A percentile compares a stretch with the other conserved stretches of the same genome.
Evolutionary conservation across 2,329 filamentous ascomycete species (phyloP).

Genomic region (Akanthomyces dipterigenus): DNA sequence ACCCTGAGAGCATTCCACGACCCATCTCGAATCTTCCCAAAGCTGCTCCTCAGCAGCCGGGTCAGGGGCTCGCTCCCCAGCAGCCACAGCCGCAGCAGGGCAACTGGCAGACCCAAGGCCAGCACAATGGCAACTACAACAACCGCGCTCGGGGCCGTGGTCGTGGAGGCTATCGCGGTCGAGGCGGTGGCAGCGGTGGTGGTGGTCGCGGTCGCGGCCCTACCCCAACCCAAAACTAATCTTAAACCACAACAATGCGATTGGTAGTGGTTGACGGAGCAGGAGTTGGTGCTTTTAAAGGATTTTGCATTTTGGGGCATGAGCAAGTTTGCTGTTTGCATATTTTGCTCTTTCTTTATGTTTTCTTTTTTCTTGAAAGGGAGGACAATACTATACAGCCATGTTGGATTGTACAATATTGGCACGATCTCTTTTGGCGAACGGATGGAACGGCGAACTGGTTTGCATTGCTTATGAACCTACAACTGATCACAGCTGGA

Average conservation of each 20-base stretch:
- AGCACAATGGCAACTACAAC: conserved; percentile 30
- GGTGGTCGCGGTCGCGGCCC: conserved; percentile 25
- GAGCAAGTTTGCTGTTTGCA: conserved; percentile 13
- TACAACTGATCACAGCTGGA: conserved; percentile 16
- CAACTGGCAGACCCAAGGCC: conserved; percentile 36
- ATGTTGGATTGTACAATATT: conserved; percentile 38
- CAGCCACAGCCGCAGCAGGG: conserved; percentile 26
- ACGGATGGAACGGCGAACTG: conserved; percentile 29
- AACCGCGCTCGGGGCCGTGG: conserved; percentile 33
- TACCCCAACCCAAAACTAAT: conserved; percentile 29
- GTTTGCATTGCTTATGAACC: conserved; percentile 26
- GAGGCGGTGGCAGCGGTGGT: conserved; percentile 18
- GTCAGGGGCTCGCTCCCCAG: conserved; percentile 23
- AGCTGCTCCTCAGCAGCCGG: conserved; percentile 19
- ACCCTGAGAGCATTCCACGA: conserved; percentile 87
- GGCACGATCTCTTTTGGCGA: conserved; percentile 28
- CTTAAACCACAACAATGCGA: conserved; percentile 21
- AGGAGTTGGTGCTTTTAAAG: conserved; percentile 14
- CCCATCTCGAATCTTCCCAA: conserved; percentile 53
- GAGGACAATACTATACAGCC: conserved; percentile 5
- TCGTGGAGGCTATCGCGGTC: conserved; percentile 31
- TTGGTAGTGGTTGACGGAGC: conserved; percentile 20
- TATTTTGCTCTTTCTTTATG: conserved; percentile 21
- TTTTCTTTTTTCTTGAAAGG: conserved; percentile 15
- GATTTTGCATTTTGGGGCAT: conserved; percentile 19